These are phyloP conservation scores for Massarina eburnea DNA, from an alignment of 2,329 filamentous ascomycete genomes.

Conservation along the genomic window DNA sequence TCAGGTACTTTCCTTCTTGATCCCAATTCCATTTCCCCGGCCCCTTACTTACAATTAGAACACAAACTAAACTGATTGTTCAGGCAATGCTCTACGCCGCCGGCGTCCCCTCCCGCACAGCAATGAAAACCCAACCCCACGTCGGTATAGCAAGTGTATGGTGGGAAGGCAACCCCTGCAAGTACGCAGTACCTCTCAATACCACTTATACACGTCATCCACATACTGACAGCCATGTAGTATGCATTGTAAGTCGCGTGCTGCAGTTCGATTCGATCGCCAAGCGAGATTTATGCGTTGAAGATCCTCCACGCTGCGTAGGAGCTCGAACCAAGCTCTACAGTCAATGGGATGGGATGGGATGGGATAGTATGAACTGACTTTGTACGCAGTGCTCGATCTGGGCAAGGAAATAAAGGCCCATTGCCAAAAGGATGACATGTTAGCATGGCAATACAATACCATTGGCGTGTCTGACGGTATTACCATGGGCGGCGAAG, in stretches of 20 bases:
- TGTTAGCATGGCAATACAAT: slow-evolving; percentile 97
- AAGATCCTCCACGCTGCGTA: slow-evolving; percentile 8
- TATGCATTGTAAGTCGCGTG: slow-evolving; percentile 50
- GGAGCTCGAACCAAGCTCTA: neutral
- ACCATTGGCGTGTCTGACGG: slow-evolving; percentile 97
- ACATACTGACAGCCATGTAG: slow-evolving; percentile 37
- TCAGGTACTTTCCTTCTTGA: slow-evolving; percentile 58
- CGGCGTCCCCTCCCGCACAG: slow-evolving; percentile 77
- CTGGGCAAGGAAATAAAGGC: slow-evolving; percentile 78
- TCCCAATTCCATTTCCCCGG: neutral
- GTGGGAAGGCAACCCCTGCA: slow-evolving; percentile 98
- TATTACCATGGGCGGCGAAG: slow-evolving; percentile 80
- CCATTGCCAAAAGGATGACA: slow-evolving; percentile 71
- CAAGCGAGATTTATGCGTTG: slow-evolving; percentile 1
- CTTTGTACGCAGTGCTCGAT: slow-evolving; percentile 64
- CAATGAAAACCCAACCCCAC: slow-evolving; percentile 88
- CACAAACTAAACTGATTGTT: slow-evolving; percentile 1
- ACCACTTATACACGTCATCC: slow-evolving; percentile 14
- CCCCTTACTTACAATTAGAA: slow-evolving; percentile 2
- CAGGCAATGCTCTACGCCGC: slow-evolving; percentile 95
- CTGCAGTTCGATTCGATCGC: slow-evolving; percentile 6
- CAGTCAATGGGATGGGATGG: neutral
- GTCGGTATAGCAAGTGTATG: slow-evolving; percentile 90
- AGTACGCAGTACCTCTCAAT: slow-evolving; percentile 57
- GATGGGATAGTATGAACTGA: neutral